These are phyloP conservation scores for Solanum chacoense DNA, from an alignment of 305 asterid genomes.

Conservation along the genomic window DNA sequence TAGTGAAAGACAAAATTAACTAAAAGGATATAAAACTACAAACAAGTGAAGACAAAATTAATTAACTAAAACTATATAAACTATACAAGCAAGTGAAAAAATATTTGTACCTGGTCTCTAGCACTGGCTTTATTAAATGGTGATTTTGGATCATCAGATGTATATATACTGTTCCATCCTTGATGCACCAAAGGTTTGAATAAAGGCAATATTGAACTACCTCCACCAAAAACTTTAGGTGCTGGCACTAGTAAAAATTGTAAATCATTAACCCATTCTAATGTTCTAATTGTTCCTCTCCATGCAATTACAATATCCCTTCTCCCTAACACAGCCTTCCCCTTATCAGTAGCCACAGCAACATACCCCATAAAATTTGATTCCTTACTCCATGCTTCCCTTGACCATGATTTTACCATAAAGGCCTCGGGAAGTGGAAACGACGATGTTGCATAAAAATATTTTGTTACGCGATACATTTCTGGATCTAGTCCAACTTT, in stretches of 20 bases:
- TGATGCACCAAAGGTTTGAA: conserved; percentile 34
- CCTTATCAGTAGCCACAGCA: conserved; percentile 67
- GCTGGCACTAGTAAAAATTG: conserved; percentile 32
- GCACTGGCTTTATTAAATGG: conserved; percentile 42
- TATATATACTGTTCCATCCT: conserved; percentile 62
- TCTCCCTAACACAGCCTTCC: conserved; percentile 39
- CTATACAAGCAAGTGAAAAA: too few species aligned
- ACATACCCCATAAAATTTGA: conserved; percentile 66
- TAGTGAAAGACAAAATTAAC: too few species aligned
- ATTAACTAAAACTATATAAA: too few species aligned
- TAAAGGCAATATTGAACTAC: neutral
- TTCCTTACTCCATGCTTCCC: conserved; percentile 57
- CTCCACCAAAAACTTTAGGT: conserved; percentile 34
- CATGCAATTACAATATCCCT: conserved; percentile 62
- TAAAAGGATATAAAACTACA: too few species aligned
- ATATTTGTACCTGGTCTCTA: conserved; percentile 42
- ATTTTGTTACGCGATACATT: conserved; percentile 40
- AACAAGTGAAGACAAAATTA: neutral
- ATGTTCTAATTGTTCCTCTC: conserved; percentile 42
- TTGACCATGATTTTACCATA: conserved; percentile 27
- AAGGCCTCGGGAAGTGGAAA: conserved; percentile 37
- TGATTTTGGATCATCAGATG: conserved; percentile 41
- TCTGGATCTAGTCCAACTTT: conserved; percentile 29
- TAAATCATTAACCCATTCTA: conserved; percentile 64
- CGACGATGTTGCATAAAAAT: conserved; percentile 54